Base-by-base conservation (phyloP, 1,284 basidiomycete species). In the Cryptococcus amylolentus region DNA sequence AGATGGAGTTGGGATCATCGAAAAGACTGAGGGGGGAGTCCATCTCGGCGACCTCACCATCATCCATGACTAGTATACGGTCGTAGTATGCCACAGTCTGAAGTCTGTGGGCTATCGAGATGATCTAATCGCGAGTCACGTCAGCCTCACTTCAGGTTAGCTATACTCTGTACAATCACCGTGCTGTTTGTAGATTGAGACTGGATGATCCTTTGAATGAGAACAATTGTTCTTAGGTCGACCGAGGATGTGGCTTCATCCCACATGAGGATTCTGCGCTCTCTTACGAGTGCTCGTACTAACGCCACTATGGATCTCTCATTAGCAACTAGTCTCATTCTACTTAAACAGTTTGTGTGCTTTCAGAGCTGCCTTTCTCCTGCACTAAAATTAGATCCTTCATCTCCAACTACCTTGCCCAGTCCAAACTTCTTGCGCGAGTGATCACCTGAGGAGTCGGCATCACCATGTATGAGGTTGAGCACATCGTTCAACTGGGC, bases 141-240 rank as follows among this genome's bases (percentile, higher is more conserved):
- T 8, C 31, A 49, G 16, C 7, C 23, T 13, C 31, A 16, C 49
- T 31, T 18, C 26, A 31, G n/a, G n/a, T 31, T 9, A 31, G 28
- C 28, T 4, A 9, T 9, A n/a, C 18, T 20, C 12, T 9, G 20
- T 40, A 41, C 60, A 42, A n/a, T n/a, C 27, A 67, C 65, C 0
- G 73, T 74, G 46, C 68, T 59, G 49, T 63, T 54, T 2, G 82
- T 77, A 66, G 89, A 88, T 65, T 89, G 86, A 9, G 79, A 80
- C 63, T 86, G 84, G 57, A 91, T 89, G 2, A 87, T 88, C 16
- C 80, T 78, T 70, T 89, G 88, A 31, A 90, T 78, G 68, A 86
- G 83, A 0, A 86, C 81, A 68, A 91, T 88, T 1, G 88, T 90
- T 66, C 88, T 87, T 5, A 86, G 82, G 64, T 92, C 90, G 27